Evolutionary conservation across 2,329 filamentous ascomycete genomes (phyloP).

Genomic region (Pseudopyricularia javanii): DNA sequence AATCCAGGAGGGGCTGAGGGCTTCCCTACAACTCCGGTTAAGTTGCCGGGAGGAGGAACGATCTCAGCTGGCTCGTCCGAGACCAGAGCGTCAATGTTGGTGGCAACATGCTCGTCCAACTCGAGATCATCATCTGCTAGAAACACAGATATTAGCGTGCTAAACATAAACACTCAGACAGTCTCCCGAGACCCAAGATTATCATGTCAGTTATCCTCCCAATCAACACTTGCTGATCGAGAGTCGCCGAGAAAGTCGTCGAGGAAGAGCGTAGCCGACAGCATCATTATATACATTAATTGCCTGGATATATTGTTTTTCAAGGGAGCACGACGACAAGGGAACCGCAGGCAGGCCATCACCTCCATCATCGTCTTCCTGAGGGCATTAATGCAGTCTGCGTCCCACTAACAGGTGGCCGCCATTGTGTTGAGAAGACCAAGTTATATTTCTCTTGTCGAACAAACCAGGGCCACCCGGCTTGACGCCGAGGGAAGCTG

Average conservation of each 20-base stretch:
- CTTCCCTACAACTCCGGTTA: slow-evolving; percentile 11
- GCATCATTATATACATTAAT: slow-evolving; percentile 29
- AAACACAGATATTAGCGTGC: slow-evolving; percentile 9
- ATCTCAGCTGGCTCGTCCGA: slow-evolving; percentile 36
- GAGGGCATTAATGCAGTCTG: slow-evolving; percentile 11
- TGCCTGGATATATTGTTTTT: not conserved
- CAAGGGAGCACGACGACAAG: not conserved
- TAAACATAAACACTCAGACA: not conserved
- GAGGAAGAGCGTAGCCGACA: not conserved
- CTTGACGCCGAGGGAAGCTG: slow-evolving; percentile 3
- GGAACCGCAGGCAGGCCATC: not conserved
- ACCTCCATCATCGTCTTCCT: slow-evolving; percentile 51
- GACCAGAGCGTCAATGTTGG: slow-evolving; percentile 53
- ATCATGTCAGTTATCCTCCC: not conserved
- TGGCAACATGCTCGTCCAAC: slow-evolving; percentile 47
- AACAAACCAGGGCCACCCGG: slow-evolving; percentile 1
- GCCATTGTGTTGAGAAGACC: slow-evolving; percentile 1
- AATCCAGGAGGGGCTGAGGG: slow-evolving; percentile 35
- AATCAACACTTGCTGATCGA: not conserved
- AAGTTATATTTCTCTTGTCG: slow-evolving; percentile 3
- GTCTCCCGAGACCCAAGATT: not conserved
- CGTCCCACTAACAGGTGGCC: not conserved
- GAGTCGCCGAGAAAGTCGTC: not conserved
- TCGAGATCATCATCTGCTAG: slow-evolving; percentile 50
- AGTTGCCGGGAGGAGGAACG: slow-evolving; percentile 13